Evolutionary conservation across 139 green algal genomes (phyloP), one percentile per base, ranked within the genome.

Genomic region (Chlamydomonas applanata): DNA sequence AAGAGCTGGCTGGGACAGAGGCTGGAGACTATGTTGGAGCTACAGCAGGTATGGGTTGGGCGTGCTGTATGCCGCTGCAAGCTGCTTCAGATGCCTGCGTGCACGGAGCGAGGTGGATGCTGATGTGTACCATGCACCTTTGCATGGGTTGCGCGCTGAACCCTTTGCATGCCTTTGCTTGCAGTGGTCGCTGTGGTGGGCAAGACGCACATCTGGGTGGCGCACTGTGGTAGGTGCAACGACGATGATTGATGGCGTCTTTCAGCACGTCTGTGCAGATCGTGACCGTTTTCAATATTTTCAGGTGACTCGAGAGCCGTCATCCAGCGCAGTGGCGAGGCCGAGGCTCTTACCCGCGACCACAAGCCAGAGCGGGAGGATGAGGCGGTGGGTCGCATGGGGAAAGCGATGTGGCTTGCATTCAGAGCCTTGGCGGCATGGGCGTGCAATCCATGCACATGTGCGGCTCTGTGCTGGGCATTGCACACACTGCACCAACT

Each of bases 331-430:
- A 78, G 65, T 30, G 85, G 84, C 33, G 53, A 54, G 69, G 82
- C 81, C 1, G 66, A 81, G 25, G 32, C 72, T 2, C 71, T 91
- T 0, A 91, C 86, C 11, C 53, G 46, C 20, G 82, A 90, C 75
- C 81, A 89, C 80, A 87, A 89, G 82, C 88, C 90, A 4, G 82
- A 92, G 60, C 56, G 88, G 1, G 74, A 80, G 1, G 90, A 94
- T 71, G 90, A 94, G 45, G 82, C 69, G 77, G 81, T 82, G 66
- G 40, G 75, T n/a, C 5, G 24, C 29, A 52, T 25, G 19, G 29
- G 65, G 25, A 68, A 22, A 7, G 5, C 7, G 24, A 14, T 40
- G 16, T 73, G 35, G 44, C 24, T n/a, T 61, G 46, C 29, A 44
- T 30, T 54, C 63, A 52, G 19, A 17, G 27, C 5, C 53, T 30